Conservation (phyloP, 2,329 filamentous ascomycete genomes). For the Verticillium klebahnii region DNA sequence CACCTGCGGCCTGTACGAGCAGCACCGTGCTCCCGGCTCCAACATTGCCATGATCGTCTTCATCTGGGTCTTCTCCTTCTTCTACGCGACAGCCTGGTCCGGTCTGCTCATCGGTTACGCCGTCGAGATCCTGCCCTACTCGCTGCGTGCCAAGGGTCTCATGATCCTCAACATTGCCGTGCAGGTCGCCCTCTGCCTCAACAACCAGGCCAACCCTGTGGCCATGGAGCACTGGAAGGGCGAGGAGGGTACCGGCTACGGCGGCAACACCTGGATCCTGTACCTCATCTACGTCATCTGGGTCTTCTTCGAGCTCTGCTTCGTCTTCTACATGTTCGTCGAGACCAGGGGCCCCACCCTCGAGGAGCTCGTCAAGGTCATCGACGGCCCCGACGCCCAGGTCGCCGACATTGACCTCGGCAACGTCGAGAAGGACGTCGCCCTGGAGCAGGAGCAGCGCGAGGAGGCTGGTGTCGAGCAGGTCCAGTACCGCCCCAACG, state of each 20-base stretch:
- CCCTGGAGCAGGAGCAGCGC: background rate
- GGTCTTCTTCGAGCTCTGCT: conserved; percentile 50
- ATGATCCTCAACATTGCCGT: conserved; percentile 54
- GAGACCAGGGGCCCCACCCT: conserved; percentile 62
- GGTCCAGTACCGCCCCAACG: background rate
- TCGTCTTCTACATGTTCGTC: conserved; percentile 52
- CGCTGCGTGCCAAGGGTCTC: conserved; percentile 45
- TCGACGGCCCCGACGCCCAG: conserved; percentile 54
- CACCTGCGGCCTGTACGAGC: conserved; percentile 39
- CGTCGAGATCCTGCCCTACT: conserved; percentile 47
- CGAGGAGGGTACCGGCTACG: background rate
- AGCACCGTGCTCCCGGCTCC: conserved; percentile 26
- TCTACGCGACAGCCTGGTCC: conserved; percentile 54
- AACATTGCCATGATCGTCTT: conserved; percentile 39
- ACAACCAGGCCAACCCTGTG: conserved; percentile 49
- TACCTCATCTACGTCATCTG: conserved; percentile 51
- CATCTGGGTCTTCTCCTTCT: conserved; percentile 32
- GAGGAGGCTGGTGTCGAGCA: background rate
- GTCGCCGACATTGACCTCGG: conserved; percentile 41
- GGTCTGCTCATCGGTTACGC: conserved; percentile 51
- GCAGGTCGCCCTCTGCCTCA: conserved; percentile 50
- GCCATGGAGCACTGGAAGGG: conserved; percentile 37
- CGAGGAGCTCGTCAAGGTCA: conserved; percentile 63
- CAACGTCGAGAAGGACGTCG: conserved; percentile 37
- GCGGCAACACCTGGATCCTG: conserved; percentile 42